A percentile compares a stretch with the other conserved stretches of the same genome.
These are phyloP conservation scores for Crithidia mellificae DNA, from an alignment of 208 protist species.

Conservation along the genomic window DNA sequence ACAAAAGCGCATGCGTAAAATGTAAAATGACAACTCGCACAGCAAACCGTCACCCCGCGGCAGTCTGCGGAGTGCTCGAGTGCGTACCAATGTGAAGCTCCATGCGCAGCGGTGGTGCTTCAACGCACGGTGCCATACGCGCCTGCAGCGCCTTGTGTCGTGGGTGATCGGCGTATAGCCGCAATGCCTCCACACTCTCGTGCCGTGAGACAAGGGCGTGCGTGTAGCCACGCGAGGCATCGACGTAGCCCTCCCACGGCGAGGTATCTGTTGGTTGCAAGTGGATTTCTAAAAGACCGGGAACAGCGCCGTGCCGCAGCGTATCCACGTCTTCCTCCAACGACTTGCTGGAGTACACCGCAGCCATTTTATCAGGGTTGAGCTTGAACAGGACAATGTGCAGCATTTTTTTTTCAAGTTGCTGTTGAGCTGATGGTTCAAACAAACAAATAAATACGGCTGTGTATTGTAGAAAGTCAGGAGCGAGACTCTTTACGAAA, in stretches of 20 bases:
- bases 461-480: no score
- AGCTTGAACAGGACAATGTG: slow-evolving; percentile 71
- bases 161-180: slow-evolving; percentile 33
- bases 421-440: no score
- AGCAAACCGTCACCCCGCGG: background rate
- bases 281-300: slow-evolving; percentile 45
- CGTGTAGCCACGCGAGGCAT: slow-evolving; percentile 46
- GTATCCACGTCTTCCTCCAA: slow-evolving; percentile 22
- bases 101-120: slow-evolving; percentile 40
- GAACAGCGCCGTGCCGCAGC: slow-evolving; percentile 29
- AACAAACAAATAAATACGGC: background rate
- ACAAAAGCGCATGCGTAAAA: no score
- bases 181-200: slow-evolving; percentile 37
- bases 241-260: slow-evolving; percentile 48
- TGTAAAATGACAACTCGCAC: no score
- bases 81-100: slow-evolving; percentile 28
- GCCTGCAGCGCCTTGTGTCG: slow-evolving; percentile 46
- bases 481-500: no score
- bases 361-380: slow-evolving; percentile 36
- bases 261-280: slow-evolving; percentile 38
- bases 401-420: slow-evolving; percentile 28
- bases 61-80: background rate
- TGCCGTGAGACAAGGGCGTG: slow-evolving; percentile 63
- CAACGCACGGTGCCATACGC: slow-evolving; percentile 30
- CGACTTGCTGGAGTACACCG: slow-evolving; percentile 9